Evolutionary conservation across 345 rosid genomes (phyloP).

Genomic region (Boechera divaricarpa): DNA sequence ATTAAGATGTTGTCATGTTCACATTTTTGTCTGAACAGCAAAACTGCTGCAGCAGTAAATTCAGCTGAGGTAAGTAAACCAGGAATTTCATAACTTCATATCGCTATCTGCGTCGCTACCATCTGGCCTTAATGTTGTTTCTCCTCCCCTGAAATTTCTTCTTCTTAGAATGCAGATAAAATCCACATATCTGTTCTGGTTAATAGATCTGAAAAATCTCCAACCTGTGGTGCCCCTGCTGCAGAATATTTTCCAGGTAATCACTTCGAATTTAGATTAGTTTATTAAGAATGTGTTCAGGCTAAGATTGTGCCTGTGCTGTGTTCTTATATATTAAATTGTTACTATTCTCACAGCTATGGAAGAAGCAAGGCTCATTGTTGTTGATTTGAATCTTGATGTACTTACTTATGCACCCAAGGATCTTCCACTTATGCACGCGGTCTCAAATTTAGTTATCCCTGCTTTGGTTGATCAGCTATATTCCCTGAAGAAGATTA

Average conservation of each 20-base stretch:
- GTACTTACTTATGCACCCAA: constrained; percentile 78
- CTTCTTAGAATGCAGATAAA: constrained; percentile 83
- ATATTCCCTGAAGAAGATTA: constrained; percentile 61
- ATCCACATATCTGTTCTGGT: constrained; percentile 70
- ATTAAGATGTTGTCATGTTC: constrained; percentile 55
- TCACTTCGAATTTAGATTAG: constrained; percentile 23
- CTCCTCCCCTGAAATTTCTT: constrained; percentile 44
- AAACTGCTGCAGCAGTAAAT: constrained; percentile 46
- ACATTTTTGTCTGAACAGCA: constrained; percentile 61
- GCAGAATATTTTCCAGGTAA: constrained; percentile 84
- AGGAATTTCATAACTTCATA: not conserved
- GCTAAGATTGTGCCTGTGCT: not conserved
- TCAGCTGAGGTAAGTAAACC: constrained; percentile 68
- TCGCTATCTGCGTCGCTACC: not conserved
- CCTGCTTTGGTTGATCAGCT: constrained; percentile 85
- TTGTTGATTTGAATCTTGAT: constrained; percentile 74
- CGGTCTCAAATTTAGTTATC: constrained; percentile 67
- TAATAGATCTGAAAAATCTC: constrained; percentile 62
- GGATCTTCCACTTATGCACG: constrained; percentile 65
- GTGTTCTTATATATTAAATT: constrained; percentile 15
- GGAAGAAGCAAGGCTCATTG: constrained; percentile 68
- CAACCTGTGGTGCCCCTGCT: constrained; percentile 56
- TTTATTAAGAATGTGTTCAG: not conserved
- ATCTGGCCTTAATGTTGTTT: constrained; percentile 11
- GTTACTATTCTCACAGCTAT: constrained; percentile 53